Base-by-base conservation (phyloP, 306 rosid genomes). In the Lablab purpureus region DNA sequence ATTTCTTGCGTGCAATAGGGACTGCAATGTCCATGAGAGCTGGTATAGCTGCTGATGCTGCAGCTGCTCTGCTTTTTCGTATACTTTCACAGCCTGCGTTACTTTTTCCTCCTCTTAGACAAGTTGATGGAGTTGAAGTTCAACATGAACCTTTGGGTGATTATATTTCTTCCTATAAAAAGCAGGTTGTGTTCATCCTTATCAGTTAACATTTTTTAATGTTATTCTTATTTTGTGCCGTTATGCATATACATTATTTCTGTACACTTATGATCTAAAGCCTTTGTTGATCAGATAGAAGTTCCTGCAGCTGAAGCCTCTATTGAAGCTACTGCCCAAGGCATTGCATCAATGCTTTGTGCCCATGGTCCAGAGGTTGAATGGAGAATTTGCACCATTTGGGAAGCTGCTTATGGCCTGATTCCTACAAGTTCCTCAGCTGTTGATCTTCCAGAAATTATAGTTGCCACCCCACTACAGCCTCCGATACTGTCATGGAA, bases 311-410 rank as follows among this genome's bases (percentile, higher is more conserved):
- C 92, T 30, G 99, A 89, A 85, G 99, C 99, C 73, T 86, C 97
- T 27, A 92, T 91, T 65, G 99, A 94, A 68, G 99, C 99, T 78
- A 94, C 99, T 72, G 99, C 99, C 59, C 99, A 94, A 85, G 99
- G 99, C 63, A 92, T 94, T 81, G 97, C 97, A 13, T 92, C 99
- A 68, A 89, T 94, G 99, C 97, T 94, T 70, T 92, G 97, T 81
- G 97, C 99, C 62, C 99, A 94, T 86, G 99, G 99, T 62, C 97
- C 99, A 13, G 99, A 94, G 86, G 99, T 94, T 86, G 99, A 94
- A 87, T 94, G 99, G 99, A 88, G 99, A 87, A 94, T 92, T 63
- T 94, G 99, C 89, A 94, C 99, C 65, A 94, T 94, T 52, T 94
- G 99, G 99, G 97, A 94, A 87, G 99, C 99, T 81, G 99, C 97